Conservation (phyloP, 2,329 filamentous ascomycete species). For the Monosporascus sp. region DNA sequence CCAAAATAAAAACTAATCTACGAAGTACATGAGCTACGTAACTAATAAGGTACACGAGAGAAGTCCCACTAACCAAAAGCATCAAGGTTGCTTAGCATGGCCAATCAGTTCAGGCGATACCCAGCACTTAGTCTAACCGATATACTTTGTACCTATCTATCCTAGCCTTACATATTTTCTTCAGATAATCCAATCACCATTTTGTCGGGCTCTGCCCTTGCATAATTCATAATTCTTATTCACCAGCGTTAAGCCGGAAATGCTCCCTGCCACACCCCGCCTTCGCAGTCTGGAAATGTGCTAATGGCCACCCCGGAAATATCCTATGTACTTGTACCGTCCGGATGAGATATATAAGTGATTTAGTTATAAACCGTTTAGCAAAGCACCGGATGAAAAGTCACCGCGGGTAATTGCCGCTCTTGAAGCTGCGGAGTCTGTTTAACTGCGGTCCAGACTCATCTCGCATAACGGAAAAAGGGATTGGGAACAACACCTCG, state of each 20-base stretch:
- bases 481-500: no score
- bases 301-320: background rate
- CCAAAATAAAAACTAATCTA: background rate
- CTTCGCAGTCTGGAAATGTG: background rate
- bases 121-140: no score
- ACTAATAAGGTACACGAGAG: background rate
- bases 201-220: background rate
- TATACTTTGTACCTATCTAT: background rate
- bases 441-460: background rate
- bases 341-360: no score
- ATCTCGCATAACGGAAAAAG: no score
- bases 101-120: no score
- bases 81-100: background rate
- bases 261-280: background rate
- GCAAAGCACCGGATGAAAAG: no score
- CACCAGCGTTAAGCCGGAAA: background rate
- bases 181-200: background rate
- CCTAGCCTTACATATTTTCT: background rate
- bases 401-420: no score
- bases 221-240: background rate
- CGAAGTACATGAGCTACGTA: background rate
- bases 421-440: background rate
- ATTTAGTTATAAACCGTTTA: no score
- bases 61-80: background rate
- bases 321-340: background rate